Conservation (phyloP, 129 eudicot species). For the Artemisia argyi region DNA sequence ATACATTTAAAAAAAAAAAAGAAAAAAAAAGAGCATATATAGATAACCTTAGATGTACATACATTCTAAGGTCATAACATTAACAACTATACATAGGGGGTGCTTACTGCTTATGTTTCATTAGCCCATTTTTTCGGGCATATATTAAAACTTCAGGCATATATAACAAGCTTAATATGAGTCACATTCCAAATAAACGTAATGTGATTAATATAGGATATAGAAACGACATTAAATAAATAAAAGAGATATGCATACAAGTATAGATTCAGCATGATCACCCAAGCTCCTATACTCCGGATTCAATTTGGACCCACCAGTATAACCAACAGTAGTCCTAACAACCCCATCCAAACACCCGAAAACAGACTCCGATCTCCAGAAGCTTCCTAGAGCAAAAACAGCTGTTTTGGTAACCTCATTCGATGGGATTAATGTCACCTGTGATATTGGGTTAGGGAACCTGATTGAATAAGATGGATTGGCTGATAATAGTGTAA, state of each 20-base stretch:
- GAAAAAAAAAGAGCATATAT: too few relatives aligned
- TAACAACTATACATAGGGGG: too few relatives aligned
- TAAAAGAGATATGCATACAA: constrained; percentile 35
- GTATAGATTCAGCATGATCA: constrained; percentile 90
- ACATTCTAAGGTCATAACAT: too few relatives aligned
- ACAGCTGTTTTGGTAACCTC: constrained; percentile 53
- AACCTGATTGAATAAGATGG: constrained; percentile 50
- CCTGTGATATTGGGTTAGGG: constrained; percentile 63
- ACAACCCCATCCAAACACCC: constrained; percentile 95
- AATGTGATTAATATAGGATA: too few relatives aligned
- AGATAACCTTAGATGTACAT: not conserved
- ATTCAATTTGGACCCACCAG: constrained; percentile 77
- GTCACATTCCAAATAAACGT: too few relatives aligned
- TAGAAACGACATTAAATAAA: too few relatives aligned
- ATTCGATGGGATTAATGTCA: constrained; percentile 23
- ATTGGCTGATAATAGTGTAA: constrained; percentile 25
- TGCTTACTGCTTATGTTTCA: too few relatives aligned
- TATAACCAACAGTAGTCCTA: constrained; percentile 75
- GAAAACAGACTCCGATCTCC: constrained; percentile 93
- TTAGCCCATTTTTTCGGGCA: too few relatives aligned
- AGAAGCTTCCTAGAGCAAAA: constrained; percentile 91
- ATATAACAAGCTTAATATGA: too few relatives aligned
- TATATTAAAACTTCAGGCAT: too few relatives aligned
- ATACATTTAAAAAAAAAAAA: too few relatives aligned
- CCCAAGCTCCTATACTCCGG: constrained; percentile 89